These are phyloP conservation scores for Trichophyton schoenleinii DNA, from an alignment of 2,329 filamentous ascomycete genomes.

Conservation along the genomic window DNA sequence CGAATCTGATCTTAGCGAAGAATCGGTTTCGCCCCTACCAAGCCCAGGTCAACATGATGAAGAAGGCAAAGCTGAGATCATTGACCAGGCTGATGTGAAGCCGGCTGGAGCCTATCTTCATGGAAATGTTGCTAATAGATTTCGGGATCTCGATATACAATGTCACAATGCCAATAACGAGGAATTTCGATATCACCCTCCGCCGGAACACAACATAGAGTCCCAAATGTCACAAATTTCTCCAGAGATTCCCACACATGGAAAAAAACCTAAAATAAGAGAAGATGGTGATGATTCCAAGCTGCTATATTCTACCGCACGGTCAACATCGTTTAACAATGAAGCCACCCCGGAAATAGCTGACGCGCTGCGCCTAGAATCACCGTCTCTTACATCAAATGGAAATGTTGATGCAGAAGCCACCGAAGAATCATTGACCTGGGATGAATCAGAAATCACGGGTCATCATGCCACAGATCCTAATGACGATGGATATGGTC, in stretches of 20 bases:
- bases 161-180: not conserved
- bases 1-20: slow-evolving; percentile 22
- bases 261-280: not conserved
- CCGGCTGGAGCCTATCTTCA: slow-evolving; percentile 18
- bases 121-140: slow-evolving; percentile 27
- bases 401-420: slow-evolving; percentile 6
- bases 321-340: not conserved
- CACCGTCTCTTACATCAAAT: not conserved
- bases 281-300: too few relatives aligned
- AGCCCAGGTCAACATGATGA: not conserved
- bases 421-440: slow-evolving; percentile 31
- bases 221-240: not conserved
- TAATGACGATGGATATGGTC: slow-evolving; percentile 50
- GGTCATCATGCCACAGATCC: slow-evolving; percentile 45
- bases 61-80: not conserved
- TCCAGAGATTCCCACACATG: not conserved
- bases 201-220: not conserved
- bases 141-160: slow-evolving; percentile 30
- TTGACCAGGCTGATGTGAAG: slow-evolving; percentile 19
- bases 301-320: not conserved
- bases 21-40: slow-evolving; percentile 20
- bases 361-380: not conserved
- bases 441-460: slow-evolving; percentile 52
- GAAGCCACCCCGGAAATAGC: not conserved
- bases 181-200: too few relatives aligned